Conservation (phyloP, 441 rosid genomes). For the Corymbia calophylla region DNA sequence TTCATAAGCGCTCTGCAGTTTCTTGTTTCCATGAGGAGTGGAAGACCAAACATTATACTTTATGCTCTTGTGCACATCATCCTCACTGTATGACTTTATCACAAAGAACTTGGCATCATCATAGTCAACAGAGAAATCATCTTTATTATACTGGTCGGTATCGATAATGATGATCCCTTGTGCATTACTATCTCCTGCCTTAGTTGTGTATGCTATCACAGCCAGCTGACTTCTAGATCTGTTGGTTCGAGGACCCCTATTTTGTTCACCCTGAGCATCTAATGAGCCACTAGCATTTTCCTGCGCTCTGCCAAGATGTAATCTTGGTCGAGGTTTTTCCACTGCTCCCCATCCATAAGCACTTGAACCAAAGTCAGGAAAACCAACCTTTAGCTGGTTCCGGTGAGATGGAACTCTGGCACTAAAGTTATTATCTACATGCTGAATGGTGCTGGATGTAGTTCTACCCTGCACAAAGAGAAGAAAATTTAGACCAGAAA, state of each 20-base stretch:
- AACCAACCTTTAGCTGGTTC: constrained; percentile 38
- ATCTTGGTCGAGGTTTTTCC: constrained; percentile 42
- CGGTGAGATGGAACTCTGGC: constrained; percentile 36
- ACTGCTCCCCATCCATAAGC: constrained; percentile 21
- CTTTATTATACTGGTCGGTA: constrained; percentile 66
- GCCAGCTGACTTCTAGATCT: constrained; percentile 42
- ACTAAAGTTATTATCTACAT: constrained; percentile 29
- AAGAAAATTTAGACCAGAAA: not conserved
- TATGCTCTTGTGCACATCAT: constrained; percentile 96
- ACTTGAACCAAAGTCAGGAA: constrained; percentile 37
- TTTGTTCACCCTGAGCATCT: constrained; percentile 47
- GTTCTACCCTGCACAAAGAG: constrained; percentile 47
- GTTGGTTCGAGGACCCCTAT: constrained; percentile 55
- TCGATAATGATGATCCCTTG: constrained; percentile 55
- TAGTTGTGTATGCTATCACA: constrained; percentile 57
- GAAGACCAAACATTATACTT: constrained; percentile 93
- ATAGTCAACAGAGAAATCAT: constrained; percentile 50
- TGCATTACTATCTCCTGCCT: constrained; percentile 43
- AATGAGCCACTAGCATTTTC: constrained; percentile 24
- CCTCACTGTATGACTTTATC: constrained; percentile 91
- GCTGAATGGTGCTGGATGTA: constrained; percentile 38
- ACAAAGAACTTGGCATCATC: constrained; percentile 70
- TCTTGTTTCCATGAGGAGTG: constrained; percentile 91
- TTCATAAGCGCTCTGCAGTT: constrained; percentile 65
- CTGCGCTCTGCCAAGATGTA: constrained; percentile 26